Evolutionary conservation across 495 filamentous ascomycete genomes (phyloP).

Genomic region (Chaetomium tenue): DNA sequence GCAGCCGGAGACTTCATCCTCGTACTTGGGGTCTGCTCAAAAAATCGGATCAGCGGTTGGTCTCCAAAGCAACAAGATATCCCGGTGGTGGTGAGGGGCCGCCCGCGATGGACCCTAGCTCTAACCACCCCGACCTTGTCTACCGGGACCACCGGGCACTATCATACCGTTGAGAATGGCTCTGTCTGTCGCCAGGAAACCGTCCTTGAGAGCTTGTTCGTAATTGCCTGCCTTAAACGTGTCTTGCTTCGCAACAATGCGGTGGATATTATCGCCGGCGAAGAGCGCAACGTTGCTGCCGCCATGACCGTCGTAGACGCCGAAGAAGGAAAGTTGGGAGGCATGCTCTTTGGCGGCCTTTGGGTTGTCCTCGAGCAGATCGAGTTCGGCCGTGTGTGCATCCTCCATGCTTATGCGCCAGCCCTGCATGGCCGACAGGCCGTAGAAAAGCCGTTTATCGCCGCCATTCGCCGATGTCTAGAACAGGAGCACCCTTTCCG

Average conservation of each 20-base stretch:
- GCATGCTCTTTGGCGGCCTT: constrained; percentile 60
- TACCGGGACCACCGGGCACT: constrained; percentile 21
- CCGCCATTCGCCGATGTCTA: constrained; percentile 85
- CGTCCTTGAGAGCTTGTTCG: constrained; percentile 95
- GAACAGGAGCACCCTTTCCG: constrained; percentile 17
- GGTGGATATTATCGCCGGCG: constrained; percentile 87
- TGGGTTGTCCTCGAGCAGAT: constrained; percentile 67
- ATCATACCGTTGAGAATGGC: constrained; percentile 87
- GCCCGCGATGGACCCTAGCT: constrained; percentile 1
- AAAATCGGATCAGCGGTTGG: constrained; percentile 27
- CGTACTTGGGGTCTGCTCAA: constrained; percentile 83
- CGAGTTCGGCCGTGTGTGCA: constrained; percentile 82
- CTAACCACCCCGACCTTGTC: constrained; percentile 20
- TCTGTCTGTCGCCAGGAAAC: constrained; percentile 91
- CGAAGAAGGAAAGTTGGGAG: constrained; percentile 89
- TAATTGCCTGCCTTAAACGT: constrained; percentile 87
- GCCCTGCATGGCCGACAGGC: constrained; percentile 98
- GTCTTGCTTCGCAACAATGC: constrained; percentile 91
- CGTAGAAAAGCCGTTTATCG: constrained; percentile 89
- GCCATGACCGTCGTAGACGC: constrained; percentile 96
- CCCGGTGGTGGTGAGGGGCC: neutral
- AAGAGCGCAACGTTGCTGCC: constrained; percentile 95
- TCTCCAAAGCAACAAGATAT: neutral
- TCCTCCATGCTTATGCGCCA: constrained; percentile 99
- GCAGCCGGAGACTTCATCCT: constrained; percentile 96